Evolutionary conservation across 345 rosid genomes (phyloP), one percentile per base, ranked within the genome.

Genomic region (Combretum micranthum): DNA sequence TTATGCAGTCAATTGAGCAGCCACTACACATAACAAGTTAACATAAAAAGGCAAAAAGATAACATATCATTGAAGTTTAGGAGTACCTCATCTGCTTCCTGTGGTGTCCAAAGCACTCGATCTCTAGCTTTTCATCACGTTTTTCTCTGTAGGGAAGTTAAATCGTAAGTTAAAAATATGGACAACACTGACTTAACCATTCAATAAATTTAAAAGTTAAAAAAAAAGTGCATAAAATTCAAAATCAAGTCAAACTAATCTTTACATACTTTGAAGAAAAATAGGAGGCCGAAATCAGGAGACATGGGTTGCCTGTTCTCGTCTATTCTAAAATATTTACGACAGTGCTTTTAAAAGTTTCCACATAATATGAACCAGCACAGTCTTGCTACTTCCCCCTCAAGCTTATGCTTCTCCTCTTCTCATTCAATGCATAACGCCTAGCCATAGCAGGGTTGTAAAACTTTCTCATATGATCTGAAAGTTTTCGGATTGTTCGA

Each of bases 371-470:
- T 42, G 59, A 42, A 4, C 20, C 62, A 13, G 50, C 42, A 48
- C 22, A 20, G 52, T 22, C 61, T 47, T 39, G 15, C 20, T 59
- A 76, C 78, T 78, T 87, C 69, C 80, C 83, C 75, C 91, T 79
- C 68, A 80, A 71, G 43, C 73, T 80, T 56, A 74, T 65, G 65
- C 90, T 85, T 52, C 72, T 75, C 49, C 96, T 65, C 77, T 87
- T 93, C 75, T 93, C 78, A 48, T 78, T 77, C 22, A 82, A 67
- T 13, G 89, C 86, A 67, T 70, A 75, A 39, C 97, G 85, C 62
- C 92, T 87, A 13, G 96, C 87, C 86, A 93, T 84, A 43, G 87
- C 67, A 77, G 86, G 89, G 72, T 89, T 85, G 21, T 83, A 87
- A 62, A 76, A 89, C 74, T 56, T 85, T 62, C 83, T 87, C 97